phyloP scores from a whole-genome alignment of 2,329 filamentous ascomycete species.

The Esteya vermicola region DNA sequence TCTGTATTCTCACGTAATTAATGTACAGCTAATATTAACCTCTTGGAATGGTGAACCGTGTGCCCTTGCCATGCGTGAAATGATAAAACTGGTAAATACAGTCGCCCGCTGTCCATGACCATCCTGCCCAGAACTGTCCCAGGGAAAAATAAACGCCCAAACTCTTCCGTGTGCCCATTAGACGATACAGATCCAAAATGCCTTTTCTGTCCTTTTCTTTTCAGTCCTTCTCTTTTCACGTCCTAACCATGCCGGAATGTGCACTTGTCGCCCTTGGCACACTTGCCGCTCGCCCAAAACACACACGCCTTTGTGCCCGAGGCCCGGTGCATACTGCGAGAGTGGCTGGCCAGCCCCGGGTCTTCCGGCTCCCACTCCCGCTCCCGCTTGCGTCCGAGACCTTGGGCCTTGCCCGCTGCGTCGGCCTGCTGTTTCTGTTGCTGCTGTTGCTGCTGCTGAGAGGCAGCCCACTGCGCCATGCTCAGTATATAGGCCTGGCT shows the following conservation, averaged over 20 bases:
- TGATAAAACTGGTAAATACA: too few species aligned
- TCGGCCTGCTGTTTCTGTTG: background rate
- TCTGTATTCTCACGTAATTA: too few species aligned
- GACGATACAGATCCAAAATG: too few species aligned
- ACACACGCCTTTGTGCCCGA: slow-evolving; percentile 54
- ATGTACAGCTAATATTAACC: too few species aligned
- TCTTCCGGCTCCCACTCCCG: slow-evolving; percentile 19
- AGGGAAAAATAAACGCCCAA: background rate
- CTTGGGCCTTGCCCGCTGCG: background rate
- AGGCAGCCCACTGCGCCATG: slow-evolving; percentile 7
- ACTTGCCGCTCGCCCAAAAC: slow-evolving; percentile 58
- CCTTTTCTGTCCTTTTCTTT: too few species aligned
- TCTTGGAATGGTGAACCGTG: too few species aligned
- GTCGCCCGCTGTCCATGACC: too few species aligned
- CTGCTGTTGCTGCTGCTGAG: slow-evolving; percentile 3
- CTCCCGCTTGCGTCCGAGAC: slow-evolving; percentile 13
- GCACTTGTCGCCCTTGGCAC: slow-evolving; percentile 58
- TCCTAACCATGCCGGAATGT: slow-evolving; percentile 53
- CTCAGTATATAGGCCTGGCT: slow-evolving; percentile 6
- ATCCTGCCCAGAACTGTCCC: too few species aligned
- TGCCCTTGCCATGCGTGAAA: too few species aligned
- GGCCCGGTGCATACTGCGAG: slow-evolving; percentile 36
- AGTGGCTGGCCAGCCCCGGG: slow-evolving; percentile 18
- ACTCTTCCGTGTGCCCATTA: too few species aligned
- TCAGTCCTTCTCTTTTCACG: too few species aligned